These are phyloP conservation scores for Favolaschia claudopus DNA, from an alignment of 768 basidiomycete species.

Conservation along the genomic window DNA sequence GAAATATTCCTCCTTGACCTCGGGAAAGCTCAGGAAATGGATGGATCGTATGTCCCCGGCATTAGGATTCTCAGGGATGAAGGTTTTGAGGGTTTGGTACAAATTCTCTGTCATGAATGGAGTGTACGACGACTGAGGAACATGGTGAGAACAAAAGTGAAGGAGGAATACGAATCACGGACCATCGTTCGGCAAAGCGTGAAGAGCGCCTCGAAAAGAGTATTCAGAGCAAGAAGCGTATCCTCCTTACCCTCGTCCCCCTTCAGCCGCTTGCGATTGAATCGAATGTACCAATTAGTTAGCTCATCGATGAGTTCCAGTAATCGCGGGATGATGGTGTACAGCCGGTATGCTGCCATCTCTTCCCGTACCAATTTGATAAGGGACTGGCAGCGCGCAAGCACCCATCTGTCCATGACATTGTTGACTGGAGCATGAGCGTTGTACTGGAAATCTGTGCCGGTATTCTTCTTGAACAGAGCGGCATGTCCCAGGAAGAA, in stretches of 20 bases:
- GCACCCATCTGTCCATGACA: slow-evolving; percentile 99
- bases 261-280: slow-evolving; percentile 95
- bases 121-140: slow-evolving; percentile 89
- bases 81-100: slow-evolving; percentile 89
- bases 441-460: slow-evolving; percentile 84
- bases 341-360: slow-evolving; percentile 97
- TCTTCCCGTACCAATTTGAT: slow-evolving; percentile 91
- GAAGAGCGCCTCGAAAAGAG: slow-evolving; percentile 93
- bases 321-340: slow-evolving; percentile 96
- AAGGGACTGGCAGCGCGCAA: slow-evolving; percentile 96
- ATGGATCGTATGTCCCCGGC: slow-evolving; percentile 87
- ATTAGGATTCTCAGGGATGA: slow-evolving; percentile 78
- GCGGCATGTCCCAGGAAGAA: slow-evolving; percentile 98
- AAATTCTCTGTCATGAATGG: slow-evolving; percentile 98
- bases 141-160: slow-evolving; percentile 7
- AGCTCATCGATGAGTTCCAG: slow-evolving; percentile 93
- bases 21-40: slow-evolving; percentile 95
- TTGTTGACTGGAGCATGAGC: slow-evolving; percentile 84
- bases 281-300: slow-evolving; percentile 99
- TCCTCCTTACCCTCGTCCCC: slow-evolving; percentile 93
- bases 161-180: slow-evolving; percentile 20
- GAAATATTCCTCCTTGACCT: slow-evolving; percentile 94
- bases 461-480: slow-evolving; percentile 81
- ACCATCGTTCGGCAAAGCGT: slow-evolving; percentile 97
- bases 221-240: slow-evolving; percentile 88